Evolutionary conservation across 768 basidiomycete species (phyloP), one percentile per base, ranked within the genome.

Genomic region (Pholiota conissans): DNA sequence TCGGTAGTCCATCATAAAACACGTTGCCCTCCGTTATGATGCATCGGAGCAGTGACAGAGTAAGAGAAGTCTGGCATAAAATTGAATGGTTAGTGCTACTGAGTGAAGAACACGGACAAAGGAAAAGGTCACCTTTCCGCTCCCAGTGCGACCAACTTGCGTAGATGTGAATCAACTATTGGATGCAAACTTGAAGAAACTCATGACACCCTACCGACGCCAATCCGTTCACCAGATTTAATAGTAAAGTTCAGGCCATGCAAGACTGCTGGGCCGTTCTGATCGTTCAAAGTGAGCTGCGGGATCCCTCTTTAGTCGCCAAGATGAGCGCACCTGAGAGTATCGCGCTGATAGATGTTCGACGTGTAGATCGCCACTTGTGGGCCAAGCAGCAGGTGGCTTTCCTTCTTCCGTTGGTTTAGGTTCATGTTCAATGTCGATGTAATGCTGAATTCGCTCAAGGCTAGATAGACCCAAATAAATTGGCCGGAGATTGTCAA

Each of bases 361-460:
- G 3, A 83, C 78, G 4, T 71, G 66, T 28, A 86, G 71, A 18
- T 76, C 69, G 2, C 85, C 85, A 10, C 78, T 79, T 5, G 82
- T 71, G 1, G 84, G 84, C 84, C 85, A 86, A 47, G 81, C 75
- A 1, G 84, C 84, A 0, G 85, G 83, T 5, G 84, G 85, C 39
- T 69, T 69, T 48, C 77, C 78, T 6, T 61, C 60, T 16, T 67
- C 55, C 0, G 71, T 69, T 0, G 74, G 59, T 58, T 72, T 69
- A 3, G 77, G 76, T 66, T 88, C 85, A 51, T 84, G 82, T 42
- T 86, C 85, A 57, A 86, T 84, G 32, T 73, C 65, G 22, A 86
- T 68, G 63, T 85, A 88, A 4, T 67, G 86, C 52, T 88, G 81
- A 1, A 93, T 85, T 52, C 93, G 87, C 63, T 94, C 91, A 22